Base-by-base conservation (phyloP, 2,329 filamentous ascomycete species). In the Arthrocladium fulminans region DNA sequence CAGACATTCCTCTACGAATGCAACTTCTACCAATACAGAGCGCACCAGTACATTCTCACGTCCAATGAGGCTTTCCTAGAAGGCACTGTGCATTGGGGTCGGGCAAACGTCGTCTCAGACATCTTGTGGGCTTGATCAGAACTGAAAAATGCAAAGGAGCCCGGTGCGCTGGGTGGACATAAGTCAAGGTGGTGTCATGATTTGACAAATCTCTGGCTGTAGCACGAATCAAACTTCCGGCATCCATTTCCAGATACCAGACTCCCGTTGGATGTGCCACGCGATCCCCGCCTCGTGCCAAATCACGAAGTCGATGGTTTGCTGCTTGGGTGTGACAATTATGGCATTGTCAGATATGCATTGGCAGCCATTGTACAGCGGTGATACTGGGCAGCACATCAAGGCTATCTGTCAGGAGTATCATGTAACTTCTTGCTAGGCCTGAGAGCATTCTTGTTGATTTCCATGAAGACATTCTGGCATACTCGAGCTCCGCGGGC, bases 191-290 rank as follows among this genome's bases (percentile, higher is more conserved):
- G 4, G 37, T 40, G 23, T 15, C 17, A 40, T 22, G 22, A 9
- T 22, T 24, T 40, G 41, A 44, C 41, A 44, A 44, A 44, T 44
- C 19, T 12, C 9, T 20, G 19, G 15, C 17, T 12, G 41, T 32
- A 9, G n/a, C 24, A 44, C 39, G 39, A 32, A 30, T 44, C 41
- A 44, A 10, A 3, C 24, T 13, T n/a, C 12, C 12, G 15, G 7
- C 2, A 25, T 9, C n/a, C 17, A 44, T 6, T 20, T 44, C 27
- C 22, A 27, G n/a, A 32, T 12, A 8, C 22, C 25, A 24, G 8
- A 8, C 27, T 30, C n/a, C 41, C 41, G 25, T 44, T 19, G 23
- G 41, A 19, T 15, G 8, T 23, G n/a, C 3, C 24, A 17, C 41
- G 17, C 24, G 29, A 30, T 32, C 17, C 24, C 7, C 24, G 17